Conservation (phyloP, 2,329 filamentous ascomycete genomes). For the Talaromyces rugulosus region DNA sequence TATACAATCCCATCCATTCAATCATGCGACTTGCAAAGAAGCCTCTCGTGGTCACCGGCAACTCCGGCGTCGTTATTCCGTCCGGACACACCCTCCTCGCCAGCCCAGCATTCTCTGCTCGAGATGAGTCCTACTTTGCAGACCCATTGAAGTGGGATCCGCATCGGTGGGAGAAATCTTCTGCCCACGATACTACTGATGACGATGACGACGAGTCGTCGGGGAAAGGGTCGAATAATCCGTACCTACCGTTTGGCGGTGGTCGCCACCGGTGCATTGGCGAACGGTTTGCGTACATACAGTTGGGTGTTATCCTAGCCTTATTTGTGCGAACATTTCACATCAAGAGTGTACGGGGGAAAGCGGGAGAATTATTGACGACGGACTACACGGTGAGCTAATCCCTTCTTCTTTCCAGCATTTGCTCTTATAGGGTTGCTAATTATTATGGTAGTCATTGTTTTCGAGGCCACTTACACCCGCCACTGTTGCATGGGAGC, state of each 20-base stretch:
- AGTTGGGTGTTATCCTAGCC: constrained; percentile 80
- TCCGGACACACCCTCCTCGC: constrained; percentile 76
- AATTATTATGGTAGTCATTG: constrained; percentile 5
- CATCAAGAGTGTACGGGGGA: constrained; percentile 67
- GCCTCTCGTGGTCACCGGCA: constrained; percentile 64
- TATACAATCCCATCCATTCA: constrained; percentile 91
- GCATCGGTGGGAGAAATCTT: constrained; percentile 73
- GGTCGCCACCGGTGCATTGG: constrained; percentile 93
- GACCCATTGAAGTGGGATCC: constrained; percentile 82
- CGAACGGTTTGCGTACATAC: constrained; percentile 92
- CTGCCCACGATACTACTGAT: constrained; percentile 14
- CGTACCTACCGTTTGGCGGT: constrained; percentile 91
- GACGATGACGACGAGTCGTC: constrained; percentile 63
- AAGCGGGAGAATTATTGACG: neutral
- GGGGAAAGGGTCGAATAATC: constrained; percentile 82
- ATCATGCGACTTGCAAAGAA: constrained; percentile 90
- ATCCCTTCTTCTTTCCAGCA: neutral
- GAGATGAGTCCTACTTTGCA: constrained; percentile 71
- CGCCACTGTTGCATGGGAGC: constrained; percentile 5
- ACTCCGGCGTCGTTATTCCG: constrained; percentile 75
- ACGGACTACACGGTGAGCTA: constrained; percentile 7
- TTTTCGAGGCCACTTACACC: constrained; percentile 11
- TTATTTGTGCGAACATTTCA: constrained; percentile 75
- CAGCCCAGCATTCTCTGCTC: constrained; percentile 74
- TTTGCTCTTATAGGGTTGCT: neutral